phyloP scores from a whole-genome alignment of 495 filamentous ascomycete species.

The Xylaria nigripes region DNA sequence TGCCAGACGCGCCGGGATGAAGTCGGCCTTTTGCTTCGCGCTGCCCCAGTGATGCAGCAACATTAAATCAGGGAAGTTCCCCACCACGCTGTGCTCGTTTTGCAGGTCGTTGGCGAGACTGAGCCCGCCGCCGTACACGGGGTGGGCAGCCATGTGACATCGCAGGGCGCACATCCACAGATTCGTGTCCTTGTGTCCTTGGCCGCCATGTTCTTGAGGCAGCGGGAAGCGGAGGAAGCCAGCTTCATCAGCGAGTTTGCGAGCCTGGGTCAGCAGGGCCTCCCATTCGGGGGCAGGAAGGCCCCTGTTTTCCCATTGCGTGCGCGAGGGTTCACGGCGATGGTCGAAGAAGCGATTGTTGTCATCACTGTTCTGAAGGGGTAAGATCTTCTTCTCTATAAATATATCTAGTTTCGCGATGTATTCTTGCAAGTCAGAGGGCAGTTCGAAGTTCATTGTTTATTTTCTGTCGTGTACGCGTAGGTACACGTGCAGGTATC shows the following conservation, averaged over 20 bases:
- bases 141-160: constrained; percentile 47
- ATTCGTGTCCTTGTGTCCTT: constrained; percentile 35
- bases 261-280: constrained; percentile 37
- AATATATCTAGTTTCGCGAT: constrained; percentile 44
- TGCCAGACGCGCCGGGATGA: constrained; percentile 41
- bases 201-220: constrained; percentile 47
- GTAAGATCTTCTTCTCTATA: constrained; percentile 44
- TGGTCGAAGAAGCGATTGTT: constrained; percentile 57
- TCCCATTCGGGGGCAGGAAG: constrained; percentile 51
- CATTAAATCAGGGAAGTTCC: constrained; percentile 51
- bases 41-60: constrained; percentile 51
- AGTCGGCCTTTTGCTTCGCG: constrained; percentile 37
- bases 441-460: constrained; percentile 49
- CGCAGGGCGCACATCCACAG: constrained; percentile 54
- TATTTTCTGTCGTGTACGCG: background rate
- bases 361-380: constrained; percentile 42
- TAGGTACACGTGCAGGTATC: background rate
- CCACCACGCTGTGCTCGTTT: constrained; percentile 51
- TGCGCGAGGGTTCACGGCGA: constrained; percentile 49
- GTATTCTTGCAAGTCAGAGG: constrained; percentile 38
- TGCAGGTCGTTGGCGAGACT: constrained; percentile 55
- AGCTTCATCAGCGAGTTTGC: constrained; percentile 40
- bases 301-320: constrained; percentile 44
- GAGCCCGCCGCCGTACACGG: constrained; percentile 29
- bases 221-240: constrained; percentile 51